A percentile compares a stretch with the other conserved stretches of the same genome.
Evolutionary conservation across 805 yeast genomes (phyloP).

Genomic region (Ogataea parapolymorpha): DNA sequence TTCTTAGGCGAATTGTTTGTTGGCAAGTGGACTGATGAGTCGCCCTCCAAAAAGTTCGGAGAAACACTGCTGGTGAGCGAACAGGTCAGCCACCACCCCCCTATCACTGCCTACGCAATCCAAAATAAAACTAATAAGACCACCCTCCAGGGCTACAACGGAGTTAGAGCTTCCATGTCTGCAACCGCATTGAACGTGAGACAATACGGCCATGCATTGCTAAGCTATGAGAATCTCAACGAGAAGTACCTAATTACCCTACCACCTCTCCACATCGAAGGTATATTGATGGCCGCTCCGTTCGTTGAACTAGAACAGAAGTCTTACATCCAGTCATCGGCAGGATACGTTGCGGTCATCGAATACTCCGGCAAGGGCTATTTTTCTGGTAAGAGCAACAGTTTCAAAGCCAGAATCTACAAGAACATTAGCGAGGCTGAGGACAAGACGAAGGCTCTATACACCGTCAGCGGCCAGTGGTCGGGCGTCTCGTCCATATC

Average conservation of each 20-base stretch:
- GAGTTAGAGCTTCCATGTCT: slow-evolving; percentile 79
- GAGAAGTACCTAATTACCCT: slow-evolving; percentile 80
- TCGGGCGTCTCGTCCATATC: slow-evolving; percentile 66
- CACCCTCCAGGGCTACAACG: slow-evolving; percentile 82
- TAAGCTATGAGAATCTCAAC: slow-evolving; percentile 56
- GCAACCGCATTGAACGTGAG: slow-evolving; percentile 76
- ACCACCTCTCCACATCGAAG: slow-evolving; percentile 94
- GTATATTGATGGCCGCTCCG: slow-evolving; percentile 85
- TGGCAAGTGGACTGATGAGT: slow-evolving; percentile 74
- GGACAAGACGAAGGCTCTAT: slow-evolving; percentile 62
- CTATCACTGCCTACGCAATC: slow-evolving; percentile 89
- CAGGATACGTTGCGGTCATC: slow-evolving; percentile 68
- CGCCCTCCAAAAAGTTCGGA: slow-evolving; percentile 52
- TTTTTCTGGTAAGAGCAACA: slow-evolving; percentile 90
- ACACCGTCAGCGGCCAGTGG: slow-evolving; percentile 91
- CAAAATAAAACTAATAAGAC: slow-evolving; percentile 69
- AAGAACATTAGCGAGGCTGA: slow-evolving; percentile 46
- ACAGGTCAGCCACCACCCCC: slow-evolving; percentile 97
- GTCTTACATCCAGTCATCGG: slow-evolving; percentile 77
- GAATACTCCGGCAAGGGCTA: slow-evolving; percentile 93
- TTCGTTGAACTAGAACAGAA: slow-evolving; percentile 92
- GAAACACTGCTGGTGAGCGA: slow-evolving; percentile 80
- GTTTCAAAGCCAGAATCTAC: slow-evolving; percentile 81
- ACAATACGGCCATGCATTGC: slow-evolving; percentile 88
- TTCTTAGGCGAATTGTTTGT: slow-evolving; percentile 92